Evolutionary conservation across 2,329 filamentous ascomycete genomes (phyloP).

Genomic region (Pseudopyrenochaeta lycopersici): DNA sequence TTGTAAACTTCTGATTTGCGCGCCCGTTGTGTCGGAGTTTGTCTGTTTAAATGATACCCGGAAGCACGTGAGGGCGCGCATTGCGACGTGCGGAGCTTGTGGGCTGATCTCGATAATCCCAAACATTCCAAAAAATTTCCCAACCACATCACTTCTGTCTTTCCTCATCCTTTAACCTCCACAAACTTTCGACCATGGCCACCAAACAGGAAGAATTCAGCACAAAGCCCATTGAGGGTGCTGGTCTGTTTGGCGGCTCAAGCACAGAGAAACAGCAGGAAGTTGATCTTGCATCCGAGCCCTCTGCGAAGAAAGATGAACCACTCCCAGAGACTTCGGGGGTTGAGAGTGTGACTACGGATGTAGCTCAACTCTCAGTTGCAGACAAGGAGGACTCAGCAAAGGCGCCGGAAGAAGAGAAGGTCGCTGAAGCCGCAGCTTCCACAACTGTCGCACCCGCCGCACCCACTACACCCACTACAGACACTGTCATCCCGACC

Average conservation of each 20-base stretch:
- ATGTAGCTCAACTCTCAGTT: conserved; percentile 25
- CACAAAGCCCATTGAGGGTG: conserved; percentile 21
- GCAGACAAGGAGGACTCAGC: conserved; percentile 21
- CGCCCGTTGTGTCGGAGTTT: background rate
- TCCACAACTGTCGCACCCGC: background rate
- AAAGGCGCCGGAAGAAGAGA: conserved; percentile 16
- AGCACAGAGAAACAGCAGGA: conserved; percentile 26
- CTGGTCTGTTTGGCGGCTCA: conserved; percentile 11
- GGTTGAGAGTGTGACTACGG: conserved; percentile 24
- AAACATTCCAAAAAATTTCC: conserved; percentile 7
- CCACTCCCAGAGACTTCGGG: conserved; percentile 20
- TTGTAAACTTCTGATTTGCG: background rate
- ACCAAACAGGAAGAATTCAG: conserved; percentile 24
- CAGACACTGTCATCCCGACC: conserved; percentile 12
- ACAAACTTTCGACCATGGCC: conserved; percentile 21
- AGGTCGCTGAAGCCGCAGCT: background rate
- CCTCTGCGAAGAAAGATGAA: conserved; percentile 19
- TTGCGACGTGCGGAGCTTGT: conserved; percentile 18
- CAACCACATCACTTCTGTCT: conserved; percentile 4
- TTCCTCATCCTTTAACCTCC: background rate
- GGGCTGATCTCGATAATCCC: conserved; percentile 10
- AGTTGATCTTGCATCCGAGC: conserved; percentile 15
- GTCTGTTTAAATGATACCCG: background rate
- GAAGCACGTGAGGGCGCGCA: conserved; percentile 19
- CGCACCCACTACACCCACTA: conserved; percentile 6